A percentile compares a stretch with the other conserved stretches of the same genome.
These are phyloP conservation scores for Tetrapisispora arboricola DNA, from an alignment of 805 yeast species.

Conservation along the genomic window DNA sequence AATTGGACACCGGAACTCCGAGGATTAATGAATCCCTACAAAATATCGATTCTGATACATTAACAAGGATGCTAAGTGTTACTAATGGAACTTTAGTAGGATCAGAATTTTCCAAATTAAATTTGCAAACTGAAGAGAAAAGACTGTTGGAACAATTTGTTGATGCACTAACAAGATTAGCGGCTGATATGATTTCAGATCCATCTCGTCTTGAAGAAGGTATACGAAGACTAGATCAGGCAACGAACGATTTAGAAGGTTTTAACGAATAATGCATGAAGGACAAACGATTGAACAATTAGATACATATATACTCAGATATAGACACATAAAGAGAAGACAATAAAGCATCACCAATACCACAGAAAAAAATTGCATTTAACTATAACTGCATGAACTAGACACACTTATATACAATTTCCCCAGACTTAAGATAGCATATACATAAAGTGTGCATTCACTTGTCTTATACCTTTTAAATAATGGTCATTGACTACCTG, in stretches of 20 bases:
- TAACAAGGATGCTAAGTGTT: conserved; percentile 30
- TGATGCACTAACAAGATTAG: conserved; percentile 72
- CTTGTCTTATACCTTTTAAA: no score
- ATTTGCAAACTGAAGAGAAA: conserved; percentile 66
- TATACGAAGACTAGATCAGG: conserved; percentile 65
- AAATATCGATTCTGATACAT: conserved; percentile 25
- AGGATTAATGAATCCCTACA: background rate
- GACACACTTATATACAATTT: no score
- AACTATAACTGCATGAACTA: no score
- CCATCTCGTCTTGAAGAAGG: conserved; percentile 75
- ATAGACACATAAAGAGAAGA: no score
- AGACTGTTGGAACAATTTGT: conserved; percentile 75
- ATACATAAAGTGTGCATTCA: no score
- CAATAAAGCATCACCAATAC: no score
- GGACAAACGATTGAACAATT: no score
- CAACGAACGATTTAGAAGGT: conserved; percentile 81
- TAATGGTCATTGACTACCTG: no score
- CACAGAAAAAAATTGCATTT: no score
- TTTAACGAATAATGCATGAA: conserved; percentile 32
- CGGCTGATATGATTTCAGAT: conserved; percentile 85
- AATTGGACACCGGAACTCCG: no score
- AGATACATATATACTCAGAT: no score
- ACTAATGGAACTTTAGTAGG: conserved; percentile 36
- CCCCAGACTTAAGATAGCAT: no score
- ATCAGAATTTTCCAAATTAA: conserved; percentile 61